Base-by-base conservation (phyloP, 2,329 filamentous ascomycete species). In the Emergomyces orientalis region DNA sequence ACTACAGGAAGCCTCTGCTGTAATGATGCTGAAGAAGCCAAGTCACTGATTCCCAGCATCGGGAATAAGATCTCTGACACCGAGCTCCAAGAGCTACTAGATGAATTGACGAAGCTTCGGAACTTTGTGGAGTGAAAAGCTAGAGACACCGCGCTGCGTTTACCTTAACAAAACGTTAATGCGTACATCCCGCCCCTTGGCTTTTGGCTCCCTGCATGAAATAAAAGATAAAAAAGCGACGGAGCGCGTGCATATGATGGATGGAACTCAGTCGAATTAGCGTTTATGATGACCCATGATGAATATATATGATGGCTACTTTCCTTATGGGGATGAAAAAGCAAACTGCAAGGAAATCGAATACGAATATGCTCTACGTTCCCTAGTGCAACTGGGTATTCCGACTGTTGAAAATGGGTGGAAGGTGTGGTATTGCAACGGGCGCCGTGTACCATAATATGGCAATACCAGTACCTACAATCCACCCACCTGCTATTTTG, bases 21-120 rank as follows among this genome's bases (percentile, higher is more conserved):
- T 74, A 92, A 96, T 71, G 88, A 87, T 54, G 88, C 91, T 63
- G 94, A 99, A 73, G 95, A 99, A 78, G 94, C 94, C 65, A 97
- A 96, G 79, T 96, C 91, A 9, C 82, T 99, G 63, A 96, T 99
- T 66, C 95, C 94, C 0, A 96, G 84, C 68, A 76, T 99, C 59
- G 83, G 87, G 69, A 87, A 91, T 76, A 99, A 99, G 79, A 95
- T 97, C 71, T 84, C 84, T 65, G 93, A 97, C 73, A 89, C 91
- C 43, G 90, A 96, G 69, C 78, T 99, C 67, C 88, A 96, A 76
- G 88, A 91, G 66, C 80, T 97, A 63, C 82, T 99, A 63, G 88
- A 96, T 72, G 91, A 99, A 79, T 88, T 97, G 77, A 89, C 87
- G 69, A 95, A 95, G 81, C 80, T 96, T 72, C 79, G 83, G 69